Conservation (phyloP, 208 protist genomes). For the Willaertia magna region DNA sequence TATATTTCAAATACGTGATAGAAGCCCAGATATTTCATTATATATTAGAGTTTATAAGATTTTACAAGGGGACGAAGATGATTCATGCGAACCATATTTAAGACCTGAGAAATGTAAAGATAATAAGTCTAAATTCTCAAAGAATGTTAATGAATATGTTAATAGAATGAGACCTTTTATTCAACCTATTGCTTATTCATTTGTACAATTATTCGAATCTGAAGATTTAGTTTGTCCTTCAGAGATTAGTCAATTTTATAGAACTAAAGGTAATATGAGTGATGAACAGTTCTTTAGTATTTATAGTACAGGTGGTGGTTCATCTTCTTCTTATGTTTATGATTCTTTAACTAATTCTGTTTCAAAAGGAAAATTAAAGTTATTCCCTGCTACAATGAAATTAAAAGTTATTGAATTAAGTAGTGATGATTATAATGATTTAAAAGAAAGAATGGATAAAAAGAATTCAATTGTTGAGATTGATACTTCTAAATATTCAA, state of each 20-base stretch:
- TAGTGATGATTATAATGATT: not conserved
- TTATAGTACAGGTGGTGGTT: not conserved
- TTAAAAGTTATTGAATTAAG: not conserved
- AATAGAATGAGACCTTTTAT: not conserved
- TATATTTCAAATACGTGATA: not conserved
- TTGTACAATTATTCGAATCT: not conserved
- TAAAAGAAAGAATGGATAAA: not conserved
- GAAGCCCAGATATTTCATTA: not conserved
- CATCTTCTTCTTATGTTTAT: not conserved
- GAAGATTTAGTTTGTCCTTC: not conserved
- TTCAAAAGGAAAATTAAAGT: not conserved
- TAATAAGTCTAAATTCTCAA: not conserved
- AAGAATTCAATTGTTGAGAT: not conserved
- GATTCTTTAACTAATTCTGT: not conserved
- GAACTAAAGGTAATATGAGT: not conserved
- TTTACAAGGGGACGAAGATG: conserved; percentile 10
- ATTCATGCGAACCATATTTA: not conserved
- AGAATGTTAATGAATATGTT: not conserved
- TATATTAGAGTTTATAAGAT: not conserved
- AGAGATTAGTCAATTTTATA: not conserved
- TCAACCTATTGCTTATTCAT: not conserved
- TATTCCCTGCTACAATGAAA: not conserved
- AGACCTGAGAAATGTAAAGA: not conserved
- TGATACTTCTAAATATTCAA: not conserved
- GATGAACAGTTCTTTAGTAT: not conserved